phyloP scores from a whole-genome alignment of 2,329 filamentous ascomycete genomes.

The Xylariales sp. region DNA sequence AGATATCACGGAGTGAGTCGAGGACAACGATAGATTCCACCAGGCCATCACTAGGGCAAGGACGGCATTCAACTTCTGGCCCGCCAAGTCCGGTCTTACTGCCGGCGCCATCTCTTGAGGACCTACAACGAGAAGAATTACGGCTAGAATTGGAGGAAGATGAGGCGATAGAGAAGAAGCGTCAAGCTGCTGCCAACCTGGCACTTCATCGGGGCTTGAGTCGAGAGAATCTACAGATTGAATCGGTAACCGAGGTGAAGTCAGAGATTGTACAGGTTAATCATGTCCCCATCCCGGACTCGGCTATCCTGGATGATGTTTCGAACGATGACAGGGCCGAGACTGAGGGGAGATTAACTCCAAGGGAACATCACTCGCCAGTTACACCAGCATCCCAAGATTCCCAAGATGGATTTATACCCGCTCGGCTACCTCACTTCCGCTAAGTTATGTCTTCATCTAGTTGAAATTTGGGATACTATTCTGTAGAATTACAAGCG shows the following conservation, averaged over 20 bases:
- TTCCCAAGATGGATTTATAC: slow-evolving; percentile 59
- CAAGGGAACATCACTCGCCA: slow-evolving; percentile 28
- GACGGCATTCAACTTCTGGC: slow-evolving; percentile 45
- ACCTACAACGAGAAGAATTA: slow-evolving; percentile 66
- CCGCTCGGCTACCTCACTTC: slow-evolving; percentile 69
- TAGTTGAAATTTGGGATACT: slow-evolving; percentile 27
- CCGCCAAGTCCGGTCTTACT: slow-evolving; percentile 53
- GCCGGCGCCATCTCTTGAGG: slow-evolving; percentile 60
- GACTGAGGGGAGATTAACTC: slow-evolving; percentile 21
- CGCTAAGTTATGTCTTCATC: slow-evolving; percentile 47
- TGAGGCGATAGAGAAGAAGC: slow-evolving; percentile 63
- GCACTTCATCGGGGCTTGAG: slow-evolving; percentile 63
- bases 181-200: slow-evolving; percentile 63
- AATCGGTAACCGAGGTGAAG: slow-evolving; percentile 50
- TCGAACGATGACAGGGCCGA: slow-evolving; percentile 39
- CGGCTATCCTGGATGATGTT: slow-evolving; percentile 44
- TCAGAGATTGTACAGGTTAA: slow-evolving; percentile 48
- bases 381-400: slow-evolving; percentile 31
- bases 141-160: slow-evolving; percentile 64
- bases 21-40: slow-evolving; percentile 66
- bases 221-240: slow-evolving; percentile 52
- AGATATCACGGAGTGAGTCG: slow-evolving; percentile 65
- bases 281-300: slow-evolving; percentile 45
- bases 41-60: slow-evolving; percentile 44
- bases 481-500: slow-evolving; percentile 37